A percentile compares a stretch with the other conserved stretches of the same genome.
These are phyloP conservation scores for Ensete glaucum DNA, from an alignment of 176 grass and related monocot species.

Conservation along the genomic window DNA sequence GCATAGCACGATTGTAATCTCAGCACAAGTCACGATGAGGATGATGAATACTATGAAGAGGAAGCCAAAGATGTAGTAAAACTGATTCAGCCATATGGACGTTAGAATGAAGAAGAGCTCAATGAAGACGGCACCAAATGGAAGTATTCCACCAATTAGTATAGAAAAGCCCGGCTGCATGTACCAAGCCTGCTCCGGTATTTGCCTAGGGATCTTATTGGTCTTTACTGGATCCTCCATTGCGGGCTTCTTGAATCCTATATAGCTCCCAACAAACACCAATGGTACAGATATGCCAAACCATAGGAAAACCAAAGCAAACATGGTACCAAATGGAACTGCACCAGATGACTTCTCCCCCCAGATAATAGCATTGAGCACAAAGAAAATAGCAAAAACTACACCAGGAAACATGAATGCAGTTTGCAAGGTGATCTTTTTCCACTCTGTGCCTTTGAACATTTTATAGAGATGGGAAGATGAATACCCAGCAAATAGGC, in stretches of 20 bases:
- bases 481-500: constrained; percentile 20
- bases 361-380: constrained; percentile 27
- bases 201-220: constrained; percentile 21
- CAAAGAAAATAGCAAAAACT: constrained; percentile 17
- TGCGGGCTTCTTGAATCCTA: constrained; percentile 25
- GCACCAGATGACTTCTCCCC: constrained; percentile 30
- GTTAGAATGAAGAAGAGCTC: constrained; percentile 24
- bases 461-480: constrained; percentile 25
- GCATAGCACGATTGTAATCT: constrained; percentile 21
- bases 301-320: constrained; percentile 25
- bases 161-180: constrained; percentile 25
- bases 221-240: constrained; percentile 25
- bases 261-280: constrained; percentile 22
- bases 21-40: constrained; percentile 18
- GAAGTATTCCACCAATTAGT: constrained; percentile 25
- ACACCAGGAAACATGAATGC: constrained; percentile 24
- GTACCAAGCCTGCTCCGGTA: constrained; percentile 28
- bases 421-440: constrained; percentile 26
- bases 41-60: constrained; percentile 22
- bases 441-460: constrained; percentile 27
- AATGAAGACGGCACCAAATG: constrained; percentile 23
- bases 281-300: constrained; percentile 27
- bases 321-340: constrained; percentile 30
- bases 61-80: constrained; percentile 25
- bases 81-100: constrained; percentile 23